These are phyloP conservation scores for Colletotrichum plurivorum DNA, from an alignment of 2,329 filamentous ascomycete genomes.

Conservation along the genomic window DNA sequence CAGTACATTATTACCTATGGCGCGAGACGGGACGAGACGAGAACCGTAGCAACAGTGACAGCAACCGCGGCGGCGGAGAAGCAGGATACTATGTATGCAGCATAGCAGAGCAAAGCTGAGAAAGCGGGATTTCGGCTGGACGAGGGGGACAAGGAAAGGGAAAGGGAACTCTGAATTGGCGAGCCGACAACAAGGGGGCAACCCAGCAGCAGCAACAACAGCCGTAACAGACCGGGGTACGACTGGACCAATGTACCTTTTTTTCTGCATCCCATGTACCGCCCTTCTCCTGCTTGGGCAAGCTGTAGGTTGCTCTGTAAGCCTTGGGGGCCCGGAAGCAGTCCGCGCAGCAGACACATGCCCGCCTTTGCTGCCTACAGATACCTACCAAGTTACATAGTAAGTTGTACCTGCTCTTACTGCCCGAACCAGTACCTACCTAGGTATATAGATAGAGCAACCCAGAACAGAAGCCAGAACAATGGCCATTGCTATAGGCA, in stretches of 20 bases:
- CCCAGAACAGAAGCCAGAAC: neutral
- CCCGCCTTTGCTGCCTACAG: no score
- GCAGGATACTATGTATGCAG: neutral
- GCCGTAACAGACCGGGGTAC: conserved; percentile 28
- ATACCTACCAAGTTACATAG: no score
- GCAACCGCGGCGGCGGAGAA: neutral
- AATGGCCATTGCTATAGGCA: neutral
- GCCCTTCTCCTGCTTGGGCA: conserved; percentile 1
- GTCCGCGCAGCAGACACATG: no score
- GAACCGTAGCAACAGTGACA: neutral
- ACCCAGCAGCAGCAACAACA: conserved; percentile 27
- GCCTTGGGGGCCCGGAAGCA: no score
- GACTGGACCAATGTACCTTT: neutral
- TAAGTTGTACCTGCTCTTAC: no score
- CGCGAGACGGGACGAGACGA: conserved; percentile 18
- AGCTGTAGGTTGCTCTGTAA: neutral
- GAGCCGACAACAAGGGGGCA: conserved; percentile 26
- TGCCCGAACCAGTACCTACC: no score
- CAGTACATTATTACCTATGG: neutral
- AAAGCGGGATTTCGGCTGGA: conserved; percentile 3
- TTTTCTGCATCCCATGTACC: neutral
- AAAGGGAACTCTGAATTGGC: conserved; percentile 25
- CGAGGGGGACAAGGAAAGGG: neutral
- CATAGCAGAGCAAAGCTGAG: neutral
- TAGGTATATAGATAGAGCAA: no score